Percentiles rank a stretch among this genome's conserved stretches.
Evolutionary conservation across 148 eudicot genomes (phyloP).

Genomic region (Amaranthus hypochondriacus): DNA sequence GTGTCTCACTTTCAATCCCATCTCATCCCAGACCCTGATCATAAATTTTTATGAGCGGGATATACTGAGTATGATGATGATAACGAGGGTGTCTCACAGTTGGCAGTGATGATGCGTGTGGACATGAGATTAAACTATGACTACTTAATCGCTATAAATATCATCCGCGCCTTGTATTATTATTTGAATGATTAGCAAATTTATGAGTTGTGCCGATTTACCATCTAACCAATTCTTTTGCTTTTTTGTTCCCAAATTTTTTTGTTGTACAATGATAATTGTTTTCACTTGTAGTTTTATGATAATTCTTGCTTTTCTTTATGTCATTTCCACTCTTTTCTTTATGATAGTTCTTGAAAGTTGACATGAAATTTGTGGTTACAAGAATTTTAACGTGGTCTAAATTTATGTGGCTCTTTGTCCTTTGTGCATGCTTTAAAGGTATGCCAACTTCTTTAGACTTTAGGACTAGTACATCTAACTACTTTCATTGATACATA

Average conservation of each 20-base stretch:
- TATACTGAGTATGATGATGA: too few species aligned
- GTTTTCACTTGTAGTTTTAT: slow-evolving; percentile 1
- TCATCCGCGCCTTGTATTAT: slow-evolving; percentile 13
- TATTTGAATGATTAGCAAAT: background rate
- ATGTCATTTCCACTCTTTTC: slow-evolving; percentile 36
- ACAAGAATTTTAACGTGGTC: background rate
- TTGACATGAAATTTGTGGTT: background rate
- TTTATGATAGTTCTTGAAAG: slow-evolving; percentile 19
- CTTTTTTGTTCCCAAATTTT: background rate
- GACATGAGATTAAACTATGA: slow-evolving; percentile 2
- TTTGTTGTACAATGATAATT: slow-evolving; percentile 6
- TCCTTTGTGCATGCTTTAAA: too few species aligned
- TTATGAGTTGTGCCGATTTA: background rate
- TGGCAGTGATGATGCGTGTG: slow-evolving; percentile 19
- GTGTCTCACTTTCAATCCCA: background rate
- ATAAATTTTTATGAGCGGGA: too few species aligned
- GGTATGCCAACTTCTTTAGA: background rate
- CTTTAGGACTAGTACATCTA: background rate
- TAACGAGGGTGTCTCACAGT: slow-evolving; percentile 1
- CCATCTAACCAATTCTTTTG: slow-evolving; percentile 23
- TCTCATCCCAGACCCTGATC: too few species aligned
- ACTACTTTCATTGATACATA: background rate
- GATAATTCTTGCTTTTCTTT: slow-evolving; percentile 18
- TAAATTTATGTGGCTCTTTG: slow-evolving; percentile 1
- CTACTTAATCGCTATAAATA: background rate